Base-by-base conservation (phyloP, 495 filamentous ascomycete species). In the Hypoxylon cercidicola region DNA sequence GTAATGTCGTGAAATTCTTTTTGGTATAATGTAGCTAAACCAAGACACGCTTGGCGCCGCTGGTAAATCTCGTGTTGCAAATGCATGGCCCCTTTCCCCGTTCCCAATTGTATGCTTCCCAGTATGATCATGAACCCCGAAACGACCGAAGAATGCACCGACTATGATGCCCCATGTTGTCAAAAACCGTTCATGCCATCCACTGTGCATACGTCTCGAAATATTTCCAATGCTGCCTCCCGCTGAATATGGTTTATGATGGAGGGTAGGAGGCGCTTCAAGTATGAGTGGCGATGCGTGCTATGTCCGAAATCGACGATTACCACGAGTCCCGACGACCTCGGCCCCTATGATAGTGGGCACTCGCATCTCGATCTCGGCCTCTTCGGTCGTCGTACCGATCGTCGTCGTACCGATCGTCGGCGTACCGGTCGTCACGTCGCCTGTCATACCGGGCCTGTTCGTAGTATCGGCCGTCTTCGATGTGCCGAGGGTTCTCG, bases 241-340 rank as follows among this genome's bases (percentile, higher is more conserved):
- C 9, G 48, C 23, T 15, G 16, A 21, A 35, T 55, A 44, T 56
- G 35, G n/a, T 20, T 20, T 2, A 44, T 55, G 34, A 43, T 48
- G 35, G 6, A 54, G 28, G 13, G 41, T 32, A 49, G n/a, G 47
- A 19, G 18, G 7, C 7, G 25, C 25, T 28, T 28, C 25, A 3
- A 9, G 11, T n/a, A 11, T 11, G 34, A 37, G 34, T 39, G 47
- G 40, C 35, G 5, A n/a, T 54, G 40, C 2, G n/a, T 8, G 39
- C 8, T 41, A 11, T 52, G n/a, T 12, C 40, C 9, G 12, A 23
- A 34, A 9, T 28, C 0, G n/a, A 23, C 28, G 13, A 21, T 46
- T 66, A 72, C 49, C 52, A 70, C 2, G 63, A 72, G 16, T 72
- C 70, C 21, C 62, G 70, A 25, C 67, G 70, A 18, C 53, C 28